Percentiles rank a stretch among this genome's conserved stretches.
phyloP scores from a whole-genome alignment of 331 rosid species.

The Telfairia occidentalis region DNA sequence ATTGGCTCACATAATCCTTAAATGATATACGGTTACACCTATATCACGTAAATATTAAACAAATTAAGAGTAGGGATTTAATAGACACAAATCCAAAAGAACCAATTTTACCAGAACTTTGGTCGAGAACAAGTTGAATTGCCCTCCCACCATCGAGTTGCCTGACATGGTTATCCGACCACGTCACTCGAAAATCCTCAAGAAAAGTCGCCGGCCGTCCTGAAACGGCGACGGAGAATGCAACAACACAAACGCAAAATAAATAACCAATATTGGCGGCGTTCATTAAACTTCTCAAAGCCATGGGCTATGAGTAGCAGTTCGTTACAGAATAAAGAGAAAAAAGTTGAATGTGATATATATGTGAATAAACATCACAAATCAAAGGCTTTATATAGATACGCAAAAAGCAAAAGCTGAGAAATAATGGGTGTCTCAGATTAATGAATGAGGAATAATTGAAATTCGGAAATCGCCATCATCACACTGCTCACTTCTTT shows the following conservation, averaged over 20 bases:
- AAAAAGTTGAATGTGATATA: conserved; percentile 15
- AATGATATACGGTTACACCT: too few species aligned
- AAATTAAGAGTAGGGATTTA: too few species aligned
- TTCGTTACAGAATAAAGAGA: too few species aligned
- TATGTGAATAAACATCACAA: conserved; percentile 14
- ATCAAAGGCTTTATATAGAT: conserved; percentile 15
- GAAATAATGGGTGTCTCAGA: background rate
- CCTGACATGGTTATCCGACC: conserved; percentile 61
- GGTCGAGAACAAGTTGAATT: conserved; percentile 72
- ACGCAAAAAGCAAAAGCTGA: background rate
- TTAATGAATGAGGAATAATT: background rate
- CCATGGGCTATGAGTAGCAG: conserved; percentile 20
- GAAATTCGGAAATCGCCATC: conserved; percentile 18
- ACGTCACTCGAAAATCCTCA: conserved; percentile 51
- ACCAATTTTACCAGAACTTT: conserved; percentile 44
- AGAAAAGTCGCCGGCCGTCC: conserved; percentile 65
- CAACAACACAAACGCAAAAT: conserved; percentile 23
- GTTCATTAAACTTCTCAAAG: conserved; percentile 10
- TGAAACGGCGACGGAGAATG: conserved; percentile 22
- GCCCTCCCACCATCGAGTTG: conserved; percentile 65
- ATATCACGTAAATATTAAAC: too few species aligned
- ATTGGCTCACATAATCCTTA: too few species aligned
- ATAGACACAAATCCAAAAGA: too few species aligned
- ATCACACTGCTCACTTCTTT: conserved; percentile 35
- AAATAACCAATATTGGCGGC: conserved; percentile 8